Percentiles rank a stretch among this genome's conserved stretches.
These are phyloP conservation scores for Cytospora mali DNA, from an alignment of 2,329 filamentous ascomycete species.

Conservation along the genomic window DNA sequence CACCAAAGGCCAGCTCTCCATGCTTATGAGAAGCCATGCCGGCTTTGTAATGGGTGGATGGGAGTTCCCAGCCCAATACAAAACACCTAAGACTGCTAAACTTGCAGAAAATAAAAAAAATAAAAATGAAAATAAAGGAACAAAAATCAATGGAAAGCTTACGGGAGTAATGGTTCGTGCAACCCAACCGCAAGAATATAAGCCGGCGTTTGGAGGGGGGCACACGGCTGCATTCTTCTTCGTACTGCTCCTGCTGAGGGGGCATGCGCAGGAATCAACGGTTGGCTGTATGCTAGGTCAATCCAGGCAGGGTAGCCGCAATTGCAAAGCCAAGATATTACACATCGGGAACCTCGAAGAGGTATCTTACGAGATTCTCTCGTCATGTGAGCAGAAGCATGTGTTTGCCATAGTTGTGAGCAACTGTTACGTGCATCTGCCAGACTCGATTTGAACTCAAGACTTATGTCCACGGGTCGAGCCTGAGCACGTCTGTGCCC, in stretches of 20 bases:
- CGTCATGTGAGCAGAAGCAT: not conserved
- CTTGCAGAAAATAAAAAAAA: not conserved
- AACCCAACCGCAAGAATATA: not conserved
- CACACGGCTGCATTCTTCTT: constrained; percentile 13
- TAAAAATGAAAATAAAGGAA: not conserved
- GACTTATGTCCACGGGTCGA: not conserved
- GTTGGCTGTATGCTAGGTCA: constrained; percentile 5
- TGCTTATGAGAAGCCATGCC: not conserved
- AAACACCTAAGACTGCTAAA: not conserved
- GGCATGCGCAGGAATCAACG: not conserved
- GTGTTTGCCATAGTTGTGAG: not conserved
- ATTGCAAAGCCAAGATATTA: not conserved
- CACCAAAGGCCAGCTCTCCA: constrained; percentile 6
- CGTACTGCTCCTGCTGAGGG: not conserved
- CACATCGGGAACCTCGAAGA: not conserved
- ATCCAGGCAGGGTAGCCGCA: constrained; percentile 12
- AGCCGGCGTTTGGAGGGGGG: constrained; percentile 10
- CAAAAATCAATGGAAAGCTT: not conserved
- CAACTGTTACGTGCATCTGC: not conserved
- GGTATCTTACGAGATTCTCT: not conserved
- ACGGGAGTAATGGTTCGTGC: not conserved
- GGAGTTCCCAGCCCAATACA: not conserved
- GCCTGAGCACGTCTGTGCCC: not conserved
- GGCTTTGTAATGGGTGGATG: not conserved
- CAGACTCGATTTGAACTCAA: not conserved